These are phyloP conservation scores for Pseudodiploospora longispora DNA, from an alignment of 2,329 filamentous ascomycete species.

Conservation along the genomic window DNA sequence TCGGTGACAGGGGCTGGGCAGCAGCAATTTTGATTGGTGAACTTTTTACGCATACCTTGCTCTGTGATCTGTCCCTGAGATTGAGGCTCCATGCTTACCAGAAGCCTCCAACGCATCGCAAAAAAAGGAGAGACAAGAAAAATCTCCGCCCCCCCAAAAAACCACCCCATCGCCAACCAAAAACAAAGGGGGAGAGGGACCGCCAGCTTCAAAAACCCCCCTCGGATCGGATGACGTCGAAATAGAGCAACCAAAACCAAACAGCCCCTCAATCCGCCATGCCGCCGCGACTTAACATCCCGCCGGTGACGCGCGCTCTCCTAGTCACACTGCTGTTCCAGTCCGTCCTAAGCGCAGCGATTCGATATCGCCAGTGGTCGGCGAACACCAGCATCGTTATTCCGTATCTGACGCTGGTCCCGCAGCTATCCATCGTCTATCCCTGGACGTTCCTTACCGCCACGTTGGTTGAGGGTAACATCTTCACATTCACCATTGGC, in stretches of 20 bases:
- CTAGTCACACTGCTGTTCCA: slow-evolving; percentile 68
- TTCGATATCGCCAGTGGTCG: slow-evolving; percentile 64
- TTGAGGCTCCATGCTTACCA: too few relatives aligned
- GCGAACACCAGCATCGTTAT: slow-evolving; percentile 59
- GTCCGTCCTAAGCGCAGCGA: slow-evolving; percentile 72
- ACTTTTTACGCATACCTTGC: too few relatives aligned
- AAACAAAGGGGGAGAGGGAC: too few relatives aligned
- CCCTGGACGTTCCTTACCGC: slow-evolving; percentile 89
- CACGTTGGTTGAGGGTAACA: slow-evolving; percentile 84
- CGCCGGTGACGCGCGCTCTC: slow-evolving; percentile 77
- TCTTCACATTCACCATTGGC: slow-evolving; percentile 76
- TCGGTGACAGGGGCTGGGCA: too few relatives aligned
- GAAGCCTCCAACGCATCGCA: too few relatives aligned
- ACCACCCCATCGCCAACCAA: too few relatives aligned
- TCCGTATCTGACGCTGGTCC: slow-evolving; percentile 82
- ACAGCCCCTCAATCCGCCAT: slow-evolving; percentile 35
- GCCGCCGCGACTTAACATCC: slow-evolving; percentile 82
- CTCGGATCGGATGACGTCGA: too few relatives aligned
- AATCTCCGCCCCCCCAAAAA: too few relatives aligned
- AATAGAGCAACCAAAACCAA: neutral
- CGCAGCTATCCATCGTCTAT: slow-evolving; percentile 73
- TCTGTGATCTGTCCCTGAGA: too few relatives aligned
- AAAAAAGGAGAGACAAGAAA: too few relatives aligned
- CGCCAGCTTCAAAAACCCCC: too few relatives aligned
- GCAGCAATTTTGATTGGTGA: too few relatives aligned